Base-by-base conservation (phyloP, 192 early-diverging fungal species). In the Coemansia sp. region DNA sequence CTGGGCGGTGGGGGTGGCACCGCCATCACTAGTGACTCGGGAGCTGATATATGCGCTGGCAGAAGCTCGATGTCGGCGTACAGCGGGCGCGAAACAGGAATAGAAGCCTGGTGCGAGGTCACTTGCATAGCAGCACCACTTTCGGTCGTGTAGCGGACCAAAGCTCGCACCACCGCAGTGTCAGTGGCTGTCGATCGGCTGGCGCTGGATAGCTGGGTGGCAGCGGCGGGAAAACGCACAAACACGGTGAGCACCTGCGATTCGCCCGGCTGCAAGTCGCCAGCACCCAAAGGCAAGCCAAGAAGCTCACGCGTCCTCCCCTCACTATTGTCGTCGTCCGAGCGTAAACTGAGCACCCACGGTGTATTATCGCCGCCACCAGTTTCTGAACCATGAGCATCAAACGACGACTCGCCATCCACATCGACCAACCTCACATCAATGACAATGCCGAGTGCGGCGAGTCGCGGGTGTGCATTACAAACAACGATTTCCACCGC, bases 11-110 rank as follows among this genome's bases (percentile, higher is more conserved):
- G n/a, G n/a, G n/a, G n/a, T n/a, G n/a, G n/a, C 15, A 53, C 31
- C 22, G 37, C 20, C 51, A 47, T n/a, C 36, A n/a, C 5, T 31
- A 38, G 11, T 22, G 29, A 7, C 38, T 29, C 60, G 9, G 71
- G 66, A 8, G 70, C 66, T 0, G 71, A 12, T 14, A 71, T 53
- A 19, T 70, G 79, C 2, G 64, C 1, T 6, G 60, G 62, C 29
- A 73, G 56, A 24, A 42, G 40, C 31, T 60, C 65, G 6, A 47
- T 62, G 6, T 41, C 24, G 1, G 71, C 79, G 17, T 57, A 49
- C 49, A 76, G 49, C 27, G 67, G 74, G 3, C 67, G 74, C 25
- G 65, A 58, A 2, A 67, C 67, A 0, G 79, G 70, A 3, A 82
- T 43, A 0, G 62, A 35, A 2, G 60, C 60, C 38, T 82, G 70